Evolutionary conservation across 2,329 filamentous ascomycete species (phyloP), one percentile per base, ranked within the genome.

Genomic region (Penicillium frequentans): DNA sequence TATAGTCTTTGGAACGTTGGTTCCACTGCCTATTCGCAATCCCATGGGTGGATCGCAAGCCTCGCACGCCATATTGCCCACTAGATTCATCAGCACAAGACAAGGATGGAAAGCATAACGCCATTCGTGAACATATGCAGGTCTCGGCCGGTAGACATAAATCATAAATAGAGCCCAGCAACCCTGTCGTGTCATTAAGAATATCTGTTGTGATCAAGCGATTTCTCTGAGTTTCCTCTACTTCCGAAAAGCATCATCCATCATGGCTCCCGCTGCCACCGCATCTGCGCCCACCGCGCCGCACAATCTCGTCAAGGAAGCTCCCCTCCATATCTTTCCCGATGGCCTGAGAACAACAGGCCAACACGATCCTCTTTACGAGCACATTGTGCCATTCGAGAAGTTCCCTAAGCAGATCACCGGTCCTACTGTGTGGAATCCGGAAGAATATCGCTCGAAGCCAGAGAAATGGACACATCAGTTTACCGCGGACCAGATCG

Each of bases 381-480:
- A 86, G 31, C 76, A 81, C 9, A 74, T 93, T n/a, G 79, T 77
- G 49, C 84, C 88, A 0, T 93, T 91, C 71, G 79, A 82, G 0
- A 81, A 82, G 16, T 93, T 93, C 67, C 90, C 90, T 44, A 84
- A 84, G 57, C 75, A 87, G 58, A 91, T 93, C 70, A 81, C 81
- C 0, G 90, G 90, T 11, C 84, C 84, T 0, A 93, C 89, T 0
- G 85, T 90, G 29, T 95, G 90, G 90, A 80, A 82, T 53, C 81
- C 83, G 5, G 82, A 85, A 29, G 87, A 90, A 31, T 90, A 87
- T 67, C 78, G 77, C 53, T 73, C 82, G 61, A 79, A 82, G 64
- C 85, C 87, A 0, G 86, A 90, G 65, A 82, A 82, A 71, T 93
- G 90, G 90, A 86, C 87, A 5, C 89, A 92, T 74, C 76, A 77